phyloP scores from a whole-genome alignment of 805 yeast genomes.

The Torulaspora franciscae region DNA sequence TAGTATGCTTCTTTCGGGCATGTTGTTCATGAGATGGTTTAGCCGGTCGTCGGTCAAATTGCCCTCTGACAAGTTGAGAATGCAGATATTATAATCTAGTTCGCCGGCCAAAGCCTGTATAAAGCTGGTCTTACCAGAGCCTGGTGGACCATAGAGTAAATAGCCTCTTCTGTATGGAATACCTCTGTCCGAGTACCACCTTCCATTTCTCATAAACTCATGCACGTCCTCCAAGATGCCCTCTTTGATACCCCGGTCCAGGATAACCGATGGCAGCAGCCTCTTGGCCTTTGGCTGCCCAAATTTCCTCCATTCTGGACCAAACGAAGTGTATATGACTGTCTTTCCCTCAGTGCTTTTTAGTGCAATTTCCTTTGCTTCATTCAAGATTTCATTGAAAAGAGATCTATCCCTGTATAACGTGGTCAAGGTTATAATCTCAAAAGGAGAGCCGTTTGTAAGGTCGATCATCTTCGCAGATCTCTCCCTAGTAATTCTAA shows the following conservation, averaged over 20 bases:
- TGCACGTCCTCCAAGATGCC: constrained; percentile 62
- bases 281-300: constrained; percentile 92
- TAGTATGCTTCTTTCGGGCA: constrained; percentile 82
- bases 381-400: constrained; percentile 65
- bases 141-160: constrained; percentile 93
- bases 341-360: constrained; percentile 87
- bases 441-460: constrained; percentile 90
- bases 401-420: constrained; percentile 72
- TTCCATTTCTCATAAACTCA: constrained; percentile 73
- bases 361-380: constrained; percentile 81
- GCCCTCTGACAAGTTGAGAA: constrained; percentile 82
- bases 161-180: constrained; percentile 96
- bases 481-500: constrained; percentile 84
- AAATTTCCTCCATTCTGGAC: constrained; percentile 98
- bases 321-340: constrained; percentile 90
- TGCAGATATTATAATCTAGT: constrained; percentile 90
- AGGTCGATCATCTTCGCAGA: constrained; percentile 83
- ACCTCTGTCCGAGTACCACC: constrained; percentile 95
- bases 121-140: constrained; percentile 92
- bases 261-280: constrained; percentile 74
- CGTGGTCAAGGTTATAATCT: constrained; percentile 91
- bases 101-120: constrained; percentile 97
- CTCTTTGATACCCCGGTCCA: constrained; percentile 72
- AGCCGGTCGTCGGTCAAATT: constrained; percentile 91
- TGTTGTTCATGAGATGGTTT: constrained; percentile 92